phyloP scores from a whole-genome alignment of 345 rosid species.

The Populus euphratica region DNA sequence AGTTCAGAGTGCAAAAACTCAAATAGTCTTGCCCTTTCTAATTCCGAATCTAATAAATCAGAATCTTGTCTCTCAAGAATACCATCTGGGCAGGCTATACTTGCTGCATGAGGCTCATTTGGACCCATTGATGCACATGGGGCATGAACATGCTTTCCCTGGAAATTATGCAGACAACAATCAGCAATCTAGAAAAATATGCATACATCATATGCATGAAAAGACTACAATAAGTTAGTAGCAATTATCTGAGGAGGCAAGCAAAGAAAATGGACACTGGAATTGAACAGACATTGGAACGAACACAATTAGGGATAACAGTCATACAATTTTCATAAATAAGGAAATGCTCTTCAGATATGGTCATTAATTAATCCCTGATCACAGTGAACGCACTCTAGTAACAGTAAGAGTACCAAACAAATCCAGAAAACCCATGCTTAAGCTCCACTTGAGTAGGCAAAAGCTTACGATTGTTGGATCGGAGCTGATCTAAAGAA shows the following conservation, averaged over 20 bases:
- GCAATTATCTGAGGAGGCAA: not conserved
- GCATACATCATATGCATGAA: not conserved
- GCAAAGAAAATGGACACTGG: not conserved
- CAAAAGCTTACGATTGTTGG: not conserved
- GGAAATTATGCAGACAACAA: constrained; percentile 22
- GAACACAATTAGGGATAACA: not conserved
- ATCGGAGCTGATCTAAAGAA: not conserved
- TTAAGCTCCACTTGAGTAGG: not conserved
- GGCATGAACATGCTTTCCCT: constrained; percentile 45
- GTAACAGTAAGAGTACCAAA: not conserved
- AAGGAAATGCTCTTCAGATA: not conserved
- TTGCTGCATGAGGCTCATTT: constrained; percentile 94
- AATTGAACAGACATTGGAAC: not conserved
- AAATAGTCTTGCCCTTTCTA: constrained; percentile 42
- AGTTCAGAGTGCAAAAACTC: constrained; percentile 63
- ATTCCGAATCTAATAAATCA: constrained; percentile 49
- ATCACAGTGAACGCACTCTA: not conserved
- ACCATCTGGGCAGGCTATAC: constrained; percentile 81
- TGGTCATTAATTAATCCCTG: not conserved
- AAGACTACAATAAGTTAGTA: not conserved
- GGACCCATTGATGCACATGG: constrained; percentile 83
- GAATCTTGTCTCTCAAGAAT: constrained; percentile 66
- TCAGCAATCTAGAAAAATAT: not conserved
- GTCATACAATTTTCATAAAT: not conserved
- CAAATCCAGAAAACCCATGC: not conserved